phyloP scores from a whole-genome alignment of 202 grass and related monocot species.

The Panicum hallii region DNA sequence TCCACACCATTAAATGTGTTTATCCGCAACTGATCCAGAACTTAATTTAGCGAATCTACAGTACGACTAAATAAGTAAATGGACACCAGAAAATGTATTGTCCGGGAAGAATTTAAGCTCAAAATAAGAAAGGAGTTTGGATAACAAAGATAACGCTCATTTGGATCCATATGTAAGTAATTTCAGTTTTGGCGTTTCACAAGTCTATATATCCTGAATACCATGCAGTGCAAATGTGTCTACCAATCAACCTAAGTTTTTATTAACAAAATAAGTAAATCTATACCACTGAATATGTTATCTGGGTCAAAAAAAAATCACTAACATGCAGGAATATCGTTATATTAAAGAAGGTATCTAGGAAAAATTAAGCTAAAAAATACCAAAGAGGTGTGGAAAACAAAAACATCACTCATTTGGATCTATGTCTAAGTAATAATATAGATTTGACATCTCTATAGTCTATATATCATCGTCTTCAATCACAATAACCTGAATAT shows the following conservation, averaged over 20 bases:
- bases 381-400: background rate
- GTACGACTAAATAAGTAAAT: background rate
- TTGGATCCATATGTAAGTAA: background rate
- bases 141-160: background rate
- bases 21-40: background rate
- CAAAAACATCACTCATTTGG: background rate
- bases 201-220: background rate
- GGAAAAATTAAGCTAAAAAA: background rate
- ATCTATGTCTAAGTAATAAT: background rate
- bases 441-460: background rate
- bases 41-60: background rate
- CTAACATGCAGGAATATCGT: background rate
- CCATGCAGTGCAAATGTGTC: background rate
- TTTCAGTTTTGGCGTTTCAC: background rate
- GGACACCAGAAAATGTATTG: background rate
- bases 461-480: background rate
- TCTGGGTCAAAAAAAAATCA: background rate
- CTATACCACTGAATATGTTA: background rate
- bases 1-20: background rate
- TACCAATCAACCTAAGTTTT: background rate
- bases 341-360: background rate
- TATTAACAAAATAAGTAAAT: slow-evolving; percentile 12
- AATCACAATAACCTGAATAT: slow-evolving; percentile 28
- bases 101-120: background rate
- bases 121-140: slow-evolving; percentile 3